Percentiles rank a stretch among this genome's conserved stretches.
phyloP scores from a whole-genome alignment of 192 early-diverging fungal genomes.

The Gamsiella multidivaricata region DNA sequence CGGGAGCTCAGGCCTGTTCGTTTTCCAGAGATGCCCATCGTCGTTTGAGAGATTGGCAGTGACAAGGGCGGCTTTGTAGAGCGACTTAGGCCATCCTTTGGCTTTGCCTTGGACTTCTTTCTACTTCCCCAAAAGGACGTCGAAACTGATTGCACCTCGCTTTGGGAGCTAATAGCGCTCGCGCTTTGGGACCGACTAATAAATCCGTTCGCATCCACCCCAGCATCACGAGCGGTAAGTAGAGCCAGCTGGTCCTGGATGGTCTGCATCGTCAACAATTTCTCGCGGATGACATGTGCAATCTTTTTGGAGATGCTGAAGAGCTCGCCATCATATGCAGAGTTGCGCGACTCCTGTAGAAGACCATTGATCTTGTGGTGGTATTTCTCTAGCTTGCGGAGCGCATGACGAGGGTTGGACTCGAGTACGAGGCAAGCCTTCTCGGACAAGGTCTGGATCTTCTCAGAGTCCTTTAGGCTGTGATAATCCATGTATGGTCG shows the following conservation, averaged over 20 bases:
- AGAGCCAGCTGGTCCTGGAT: conserved; percentile 38
- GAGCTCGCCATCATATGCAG: conserved; percentile 50
- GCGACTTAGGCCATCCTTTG: conserved; percentile 18
- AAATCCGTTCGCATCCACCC: neutral
- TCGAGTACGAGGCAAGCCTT: conserved; percentile 37
- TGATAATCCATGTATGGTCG: conserved; percentile 55
- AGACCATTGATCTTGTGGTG: conserved; percentile 28
- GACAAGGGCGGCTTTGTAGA: conserved; percentile 45
- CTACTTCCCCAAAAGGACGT: conserved; percentile 40
- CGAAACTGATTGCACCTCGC: conserved; percentile 14
- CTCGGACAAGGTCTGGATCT: conserved; percentile 36
- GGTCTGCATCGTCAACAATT: conserved; percentile 42
- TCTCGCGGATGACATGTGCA: conserved; percentile 52
- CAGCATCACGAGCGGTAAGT: conserved; percentile 19
- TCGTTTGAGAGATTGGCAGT: conserved; percentile 41
- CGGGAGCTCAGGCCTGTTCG: conserved; percentile 55
- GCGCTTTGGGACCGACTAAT: conserved; percentile 42
- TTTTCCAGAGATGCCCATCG: conserved; percentile 21
- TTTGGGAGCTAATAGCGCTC: conserved; percentile 46
- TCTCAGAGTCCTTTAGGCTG: conserved; percentile 57
- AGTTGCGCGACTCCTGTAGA: conserved; percentile 24
- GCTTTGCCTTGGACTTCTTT: conserved; percentile 31
- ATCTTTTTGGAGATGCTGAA: conserved; percentile 54
- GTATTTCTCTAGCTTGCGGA: conserved; percentile 48
- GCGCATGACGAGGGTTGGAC: conserved; percentile 35